Conservation (phyloP, 495 filamentous ascomycete genomes). For the Viridothelium virens region DNA sequence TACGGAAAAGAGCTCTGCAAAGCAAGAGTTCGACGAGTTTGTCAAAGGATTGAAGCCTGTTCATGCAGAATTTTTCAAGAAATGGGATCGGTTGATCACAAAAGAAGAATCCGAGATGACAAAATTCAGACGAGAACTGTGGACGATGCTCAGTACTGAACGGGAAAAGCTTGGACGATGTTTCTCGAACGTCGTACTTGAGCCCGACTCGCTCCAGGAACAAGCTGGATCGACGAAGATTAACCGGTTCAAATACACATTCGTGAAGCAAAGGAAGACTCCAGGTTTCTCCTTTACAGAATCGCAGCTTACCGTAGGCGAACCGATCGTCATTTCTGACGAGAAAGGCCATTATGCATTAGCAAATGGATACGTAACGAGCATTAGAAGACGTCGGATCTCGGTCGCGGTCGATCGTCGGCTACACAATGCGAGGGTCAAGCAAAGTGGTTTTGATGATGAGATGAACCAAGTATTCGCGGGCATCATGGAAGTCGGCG, state of each 20-base stretch:
- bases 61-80: slow-evolving; percentile 78
- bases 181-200: slow-evolving; percentile 66
- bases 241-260: slow-evolving; percentile 79
- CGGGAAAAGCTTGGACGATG: slow-evolving; percentile 79
- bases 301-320: slow-evolving; percentile 80
- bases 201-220: slow-evolving; percentile 41
- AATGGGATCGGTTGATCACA: slow-evolving; percentile 88
- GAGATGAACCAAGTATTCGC: slow-evolving; percentile 72
- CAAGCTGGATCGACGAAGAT: slow-evolving; percentile 50
- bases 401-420: slow-evolving; percentile 81
- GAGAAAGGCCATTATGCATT: slow-evolving; percentile 91
- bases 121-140: slow-evolving; percentile 77
- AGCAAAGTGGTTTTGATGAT: slow-evolving; percentile 63
- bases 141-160: slow-evolving; percentile 87
- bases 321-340: slow-evolving; percentile 93
- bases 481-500: slow-evolving; percentile 83
- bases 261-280: slow-evolving; percentile 55
- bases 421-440: slow-evolving; percentile 77
- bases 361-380: slow-evolving; percentile 79
- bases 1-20: slow-evolving; percentile 68
- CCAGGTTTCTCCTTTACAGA: slow-evolving; percentile 73
- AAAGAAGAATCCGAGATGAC: slow-evolving; percentile 87
- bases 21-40: slow-evolving; percentile 65
- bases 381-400: slow-evolving; percentile 63
- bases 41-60: slow-evolving; percentile 63